phyloP scores from a whole-genome alignment of 192 early-diverging fungal species.

The Podila epigama region DNA sequence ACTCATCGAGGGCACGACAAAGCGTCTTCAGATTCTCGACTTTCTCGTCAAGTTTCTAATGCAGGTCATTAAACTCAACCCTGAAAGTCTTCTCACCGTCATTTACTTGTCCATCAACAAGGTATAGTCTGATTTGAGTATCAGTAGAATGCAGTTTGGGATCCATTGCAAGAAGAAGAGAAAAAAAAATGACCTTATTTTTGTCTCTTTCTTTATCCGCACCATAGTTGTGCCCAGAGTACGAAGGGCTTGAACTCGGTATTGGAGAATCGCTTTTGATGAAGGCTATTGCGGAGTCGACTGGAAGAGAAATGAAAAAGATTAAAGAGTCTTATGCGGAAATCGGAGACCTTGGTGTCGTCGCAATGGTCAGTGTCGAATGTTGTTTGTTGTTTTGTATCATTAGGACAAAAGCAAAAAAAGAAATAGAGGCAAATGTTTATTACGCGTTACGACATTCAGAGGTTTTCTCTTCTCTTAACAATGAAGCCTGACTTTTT shows the following conservation, averaged over 20 bases:
- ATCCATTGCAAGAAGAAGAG: no score
- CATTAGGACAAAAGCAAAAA: neutral
- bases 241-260: slow-evolving; percentile 95
- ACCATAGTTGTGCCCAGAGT: slow-evolving; percentile 84
- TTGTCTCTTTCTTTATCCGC: neutral
- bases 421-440: neutral
- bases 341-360: slow-evolving; percentile 89
- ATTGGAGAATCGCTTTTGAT: slow-evolving; percentile 93
- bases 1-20: slow-evolving; percentile 86
- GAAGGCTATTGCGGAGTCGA: slow-evolving; percentile 92
- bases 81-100: slow-evolving; percentile 71
- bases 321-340: slow-evolving; percentile 83
- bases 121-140: no score
- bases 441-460: no score
- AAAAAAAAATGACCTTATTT: no score
- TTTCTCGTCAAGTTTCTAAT: slow-evolving; percentile 75
- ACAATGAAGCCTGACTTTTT: neutral
- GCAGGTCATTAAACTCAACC: slow-evolving; percentile 67
- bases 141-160: no score
- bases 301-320: slow-evolving; percentile 74
- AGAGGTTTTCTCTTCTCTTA: no score
- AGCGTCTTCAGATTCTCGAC: slow-evolving; percentile 81
- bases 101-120: slow-evolving; percentile 94
- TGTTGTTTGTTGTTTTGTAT: neutral
- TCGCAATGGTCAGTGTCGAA: slow-evolving; percentile 72